Conservation (phyloP, 345 rosid species). For the Eucalyptus globulus region DNA sequence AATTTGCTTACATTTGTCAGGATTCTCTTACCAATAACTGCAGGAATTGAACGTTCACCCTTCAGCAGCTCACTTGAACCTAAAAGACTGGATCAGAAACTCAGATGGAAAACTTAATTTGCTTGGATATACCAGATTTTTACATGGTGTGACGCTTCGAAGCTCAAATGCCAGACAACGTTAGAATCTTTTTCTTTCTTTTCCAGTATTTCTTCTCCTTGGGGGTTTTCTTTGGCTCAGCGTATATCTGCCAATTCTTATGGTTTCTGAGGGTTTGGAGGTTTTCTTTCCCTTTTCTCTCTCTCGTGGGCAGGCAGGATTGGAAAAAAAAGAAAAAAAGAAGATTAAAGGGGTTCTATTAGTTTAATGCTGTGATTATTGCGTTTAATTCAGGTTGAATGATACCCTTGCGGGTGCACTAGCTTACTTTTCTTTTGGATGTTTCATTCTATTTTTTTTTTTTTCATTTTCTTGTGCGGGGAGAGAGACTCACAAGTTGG, state of each 20-base stretch:
- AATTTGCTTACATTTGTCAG: neutral
- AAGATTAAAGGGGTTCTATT: neutral
- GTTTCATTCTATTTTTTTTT: neutral
- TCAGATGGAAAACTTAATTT: conserved; percentile 86
- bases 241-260: neutral
- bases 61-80: conserved; percentile 45
- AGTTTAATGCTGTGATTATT: neutral
- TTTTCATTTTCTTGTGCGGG: neutral
- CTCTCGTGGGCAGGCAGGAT: neutral
- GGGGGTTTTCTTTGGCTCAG: neutral
- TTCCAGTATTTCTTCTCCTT: neutral
- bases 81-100: conserved; percentile 77
- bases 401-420: neutral
- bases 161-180: conserved; percentile 41
- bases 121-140: conserved; percentile 59
- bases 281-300: neutral
- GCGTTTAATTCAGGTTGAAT: neutral
- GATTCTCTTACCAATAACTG: neutral
- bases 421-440: neutral
- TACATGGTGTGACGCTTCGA: conserved; percentile 68
- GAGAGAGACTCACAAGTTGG: neutral
- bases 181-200: neutral
- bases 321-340: neutral
- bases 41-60: conserved; percentile 79
- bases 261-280: neutral